A percentile compares a stretch with the other conserved stretches of the same genome.
phyloP scores from a whole-genome alignment of 2,329 filamentous ascomycete genomes.

The Diplodia corticola region DNA sequence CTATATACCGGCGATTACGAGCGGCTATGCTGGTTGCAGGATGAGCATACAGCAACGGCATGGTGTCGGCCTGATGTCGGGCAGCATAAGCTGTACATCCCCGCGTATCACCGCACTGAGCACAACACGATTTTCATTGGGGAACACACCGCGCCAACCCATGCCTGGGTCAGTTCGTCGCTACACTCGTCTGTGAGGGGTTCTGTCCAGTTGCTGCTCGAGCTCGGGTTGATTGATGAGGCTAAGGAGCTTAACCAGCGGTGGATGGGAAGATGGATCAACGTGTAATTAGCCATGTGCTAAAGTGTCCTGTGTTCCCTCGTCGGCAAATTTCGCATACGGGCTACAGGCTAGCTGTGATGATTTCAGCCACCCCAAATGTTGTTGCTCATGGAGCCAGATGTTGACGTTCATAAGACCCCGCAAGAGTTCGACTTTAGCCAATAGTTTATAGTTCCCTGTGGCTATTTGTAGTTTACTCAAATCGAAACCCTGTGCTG shows the following conservation, averaged over 20 bases:
- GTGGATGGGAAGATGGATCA: slow-evolving; percentile 14
- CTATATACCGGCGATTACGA: slow-evolving; percentile 7
- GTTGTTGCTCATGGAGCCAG: not conserved
- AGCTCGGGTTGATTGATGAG: not conserved
- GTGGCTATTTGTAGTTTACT: not conserved
- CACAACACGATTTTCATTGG: slow-evolving; percentile 1
- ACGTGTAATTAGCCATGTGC: not conserved
- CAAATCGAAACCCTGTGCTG: not conserved
- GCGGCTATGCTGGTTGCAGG: not conserved
- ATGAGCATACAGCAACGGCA: not conserved
- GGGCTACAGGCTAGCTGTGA: no score
- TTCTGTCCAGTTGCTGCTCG: slow-evolving; percentile 4
- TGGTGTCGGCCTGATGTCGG: slow-evolving; percentile 8
- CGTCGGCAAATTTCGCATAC: not conserved
- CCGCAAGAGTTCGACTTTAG: not conserved
- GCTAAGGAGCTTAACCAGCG: slow-evolving; percentile 15
- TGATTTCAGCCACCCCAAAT: no score
- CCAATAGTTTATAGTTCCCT: not conserved
- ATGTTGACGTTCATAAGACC: not conserved
- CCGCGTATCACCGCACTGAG: not conserved
- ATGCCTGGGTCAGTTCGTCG: slow-evolving; percentile 9
- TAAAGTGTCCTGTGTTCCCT: not conserved
- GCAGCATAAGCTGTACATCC: slow-evolving; percentile 13
- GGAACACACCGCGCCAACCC: not conserved
- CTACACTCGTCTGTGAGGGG: slow-evolving; percentile 3